Percentiles rank a stretch among this genome's conserved stretches.
Conservation (phyloP, 768 basidiomycete genomes). For the Tricholoma furcatifolium region DNA sequence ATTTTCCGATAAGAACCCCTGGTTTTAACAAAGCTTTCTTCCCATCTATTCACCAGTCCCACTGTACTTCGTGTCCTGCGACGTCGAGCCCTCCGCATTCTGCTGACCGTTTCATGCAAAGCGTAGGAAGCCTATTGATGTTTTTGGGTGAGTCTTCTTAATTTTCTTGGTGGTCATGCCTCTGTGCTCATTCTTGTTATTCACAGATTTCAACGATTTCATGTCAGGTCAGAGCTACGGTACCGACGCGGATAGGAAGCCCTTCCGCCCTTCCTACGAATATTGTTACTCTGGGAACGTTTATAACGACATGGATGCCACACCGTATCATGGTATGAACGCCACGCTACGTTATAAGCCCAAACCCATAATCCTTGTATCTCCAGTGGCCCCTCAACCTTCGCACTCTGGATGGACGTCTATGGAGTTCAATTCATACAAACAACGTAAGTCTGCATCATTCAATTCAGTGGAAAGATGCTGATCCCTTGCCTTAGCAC, state of each 20-base stretch:
- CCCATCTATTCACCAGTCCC: conserved; percentile 4
- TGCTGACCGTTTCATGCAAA: conserved; percentile 11
- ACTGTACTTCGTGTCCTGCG: neutral
- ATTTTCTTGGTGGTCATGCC: neutral
- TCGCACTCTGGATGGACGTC: conserved; percentile 5
- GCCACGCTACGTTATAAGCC: neutral
- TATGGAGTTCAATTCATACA: neutral
- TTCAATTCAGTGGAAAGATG: neutral
- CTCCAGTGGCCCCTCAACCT: neutral
- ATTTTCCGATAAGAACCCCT: conserved; percentile 30
- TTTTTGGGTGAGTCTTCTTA: conserved; percentile 6
- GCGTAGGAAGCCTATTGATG: conserved; percentile 1
- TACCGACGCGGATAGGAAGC: conserved; percentile 5
- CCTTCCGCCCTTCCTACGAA: conserved; percentile 4
- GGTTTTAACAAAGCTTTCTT: conserved; percentile 8
- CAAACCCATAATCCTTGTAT: neutral
- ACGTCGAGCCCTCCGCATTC: neutral
- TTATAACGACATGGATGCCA: neutral
- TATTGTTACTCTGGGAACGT: neutral
- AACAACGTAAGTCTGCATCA: conserved; percentile 6
- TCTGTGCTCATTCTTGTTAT: neutral
- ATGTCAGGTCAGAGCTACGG: conserved; percentile 12
- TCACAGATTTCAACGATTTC: conserved; percentile 8
- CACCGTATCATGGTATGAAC: neutral
- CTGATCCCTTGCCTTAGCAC: neutral